Evolutionary conservation across 768 basidiomycete genomes (phyloP), one percentile per base, ranked within the genome.

Genomic region (Melanogaster broomeanus): DNA sequence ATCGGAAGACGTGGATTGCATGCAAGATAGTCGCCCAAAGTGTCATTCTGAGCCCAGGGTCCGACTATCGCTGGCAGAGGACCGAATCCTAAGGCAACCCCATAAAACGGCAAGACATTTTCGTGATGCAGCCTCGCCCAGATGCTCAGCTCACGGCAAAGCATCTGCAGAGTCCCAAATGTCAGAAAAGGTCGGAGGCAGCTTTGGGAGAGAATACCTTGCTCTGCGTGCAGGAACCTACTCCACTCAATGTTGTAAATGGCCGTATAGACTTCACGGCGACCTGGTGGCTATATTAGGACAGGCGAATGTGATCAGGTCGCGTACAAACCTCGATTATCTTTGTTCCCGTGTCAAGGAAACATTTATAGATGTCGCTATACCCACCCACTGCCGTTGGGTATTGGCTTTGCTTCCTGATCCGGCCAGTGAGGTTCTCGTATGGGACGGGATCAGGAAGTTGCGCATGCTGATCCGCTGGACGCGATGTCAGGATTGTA

Each of bases 61-160:
- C 43, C 61, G 11, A 65, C 55, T 45, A 60, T 59, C 8, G 64
- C 59, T 41, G 50, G 35, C 25, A 53, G 31, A 30, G 49, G 60
- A 15, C 49, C 49, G 47, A 56, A 63, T 27, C 57, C 62, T n/a
- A 69, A 69, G 18, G 65, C 62, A n/a, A n/a, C n/a, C n/a, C n/a
- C n/a, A n/a, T n/a, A n/a, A n/a, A n/a, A n/a, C n/a, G n/a, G n/a
- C n/a, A n/a, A n/a, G n/a, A 4, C 64, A 44, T 75, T 61, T n/a
- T 72, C 70, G 57, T 77, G 75, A 7, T 65, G 59, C 2, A 77
- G 67, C 24, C 60, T 57, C 46, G 69, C 70, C 74, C 74, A 74
- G 6, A 74, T 65, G 31, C 57, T 53, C 21, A 76, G 56, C 49
- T 77, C 75, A 11, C 68, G 69, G n/a, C 21, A 41, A 13, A 41